Base-by-base conservation (phyloP, 345 rosid genomes). In the Citrus unshiu region DNA sequence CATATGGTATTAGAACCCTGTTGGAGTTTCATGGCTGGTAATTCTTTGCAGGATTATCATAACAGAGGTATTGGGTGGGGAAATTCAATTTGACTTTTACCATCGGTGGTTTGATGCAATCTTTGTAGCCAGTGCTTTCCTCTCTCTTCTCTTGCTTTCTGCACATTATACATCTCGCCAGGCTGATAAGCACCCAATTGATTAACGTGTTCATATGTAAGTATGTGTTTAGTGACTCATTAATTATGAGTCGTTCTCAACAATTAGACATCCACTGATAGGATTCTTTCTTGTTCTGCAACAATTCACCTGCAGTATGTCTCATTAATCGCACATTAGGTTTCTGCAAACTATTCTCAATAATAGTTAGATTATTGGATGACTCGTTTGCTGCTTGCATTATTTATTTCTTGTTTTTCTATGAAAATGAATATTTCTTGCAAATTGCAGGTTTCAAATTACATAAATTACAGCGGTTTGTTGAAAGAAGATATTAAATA, bases 81-180 rank as follows among this genome's bases (percentile, higher is more conserved):
- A 96, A 76, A 94, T 94, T 82, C 99, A 94, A 86, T 94, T 96
- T 70, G 99, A 93, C 85, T 94, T 94, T 84, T 96, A 94, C 87
- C 98, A 96, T 77, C 87, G 97, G 75, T 96, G 97, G 98, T 94
- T 96, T 73, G 99, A 94, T 87, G 99, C 99, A 25, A 90, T 93
- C 72, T 90, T 92, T 75, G 98, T 91, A 68, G 99, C 99, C 37
- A 94, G 98, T 77, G 95, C 98, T 75, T 93, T 96, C 88, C 97
- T 94, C 68, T 96, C 99, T 65, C 87, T 94, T 73, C 93, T 96
- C 76, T 87, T 96, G 83, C 91, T 96, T 2, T 91, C 99, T 72
- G 99, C 97, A 1, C 98, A 96, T 84, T 91, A 96, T 73, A 94
- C 98, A 16, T 96, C 99, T 72, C 97, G 98, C 34, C 98, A 96